These are phyloP conservation scores for Termitomyces titanicus DNA, from an alignment of 768 basidiomycete species.

Conservation along the genomic window DNA sequence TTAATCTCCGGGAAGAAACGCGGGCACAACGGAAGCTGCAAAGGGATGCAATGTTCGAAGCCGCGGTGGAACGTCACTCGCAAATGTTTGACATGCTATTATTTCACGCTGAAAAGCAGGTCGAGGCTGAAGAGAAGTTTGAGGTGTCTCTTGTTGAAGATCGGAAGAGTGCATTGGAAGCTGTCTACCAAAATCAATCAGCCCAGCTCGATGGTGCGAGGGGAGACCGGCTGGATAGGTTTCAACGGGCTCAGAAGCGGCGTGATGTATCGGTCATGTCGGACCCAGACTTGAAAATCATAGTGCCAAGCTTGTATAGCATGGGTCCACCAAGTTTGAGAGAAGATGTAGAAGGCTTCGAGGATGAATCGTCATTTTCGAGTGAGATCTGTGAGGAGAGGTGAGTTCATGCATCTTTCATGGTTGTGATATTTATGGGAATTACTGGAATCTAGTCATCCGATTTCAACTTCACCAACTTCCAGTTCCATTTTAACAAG, in stretches of 20 bases:
- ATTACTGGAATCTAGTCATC: too few relatives aligned
- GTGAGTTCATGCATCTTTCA: too few relatives aligned
- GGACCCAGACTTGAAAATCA: too few relatives aligned
- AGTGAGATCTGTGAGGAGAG: too few relatives aligned
- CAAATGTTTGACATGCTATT: neutral
- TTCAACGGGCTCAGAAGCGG: neutral
- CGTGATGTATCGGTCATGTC: neutral
- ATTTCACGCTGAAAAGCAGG: slow-evolving; percentile 2
- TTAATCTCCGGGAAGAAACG: neutral
- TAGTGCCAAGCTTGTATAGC: too few relatives aligned
- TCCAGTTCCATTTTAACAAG: too few relatives aligned
- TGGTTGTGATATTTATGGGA: too few relatives aligned
- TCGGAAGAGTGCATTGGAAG: neutral
- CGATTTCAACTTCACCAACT: too few relatives aligned
- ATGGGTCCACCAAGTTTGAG: too few relatives aligned
- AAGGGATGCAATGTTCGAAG: neutral
- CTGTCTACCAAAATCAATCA: neutral
- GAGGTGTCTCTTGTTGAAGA: neutral
- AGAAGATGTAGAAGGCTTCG: too few relatives aligned
- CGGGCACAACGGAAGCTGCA: neutral
- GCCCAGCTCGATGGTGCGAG: neutral
- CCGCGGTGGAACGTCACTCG: neutral
- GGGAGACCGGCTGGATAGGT: neutral
- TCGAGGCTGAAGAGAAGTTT: neutral
- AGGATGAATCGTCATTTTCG: too few relatives aligned